A percentile compares a stretch with the other conserved stretches of the same genome.
phyloP scores from a whole-genome alignment of 202 grass and related monocot species.

The Bolboschoenoplectus hybrid region DNA sequence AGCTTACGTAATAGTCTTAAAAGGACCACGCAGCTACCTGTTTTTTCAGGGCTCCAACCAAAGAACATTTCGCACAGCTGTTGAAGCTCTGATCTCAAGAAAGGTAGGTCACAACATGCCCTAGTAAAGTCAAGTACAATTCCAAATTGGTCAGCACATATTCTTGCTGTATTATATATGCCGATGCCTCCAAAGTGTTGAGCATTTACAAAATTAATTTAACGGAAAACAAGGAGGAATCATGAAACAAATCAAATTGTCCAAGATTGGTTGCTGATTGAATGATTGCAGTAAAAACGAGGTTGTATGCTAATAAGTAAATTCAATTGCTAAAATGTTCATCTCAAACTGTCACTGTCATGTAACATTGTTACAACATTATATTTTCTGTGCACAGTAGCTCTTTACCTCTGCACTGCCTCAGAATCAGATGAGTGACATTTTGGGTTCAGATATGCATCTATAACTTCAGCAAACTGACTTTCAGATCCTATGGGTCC shows the following conservation, averaged over 20 bases:
- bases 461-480: constrained; percentile 62
- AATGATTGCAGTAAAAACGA: constrained; percentile 13
- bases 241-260: not conserved
- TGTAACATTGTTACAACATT: not conserved
- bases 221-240: not conserved
- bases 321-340: not conserved
- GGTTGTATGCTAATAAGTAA: not conserved
- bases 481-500: constrained; percentile 43
- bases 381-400: constrained; percentile 26
- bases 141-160: constrained; percentile 18
- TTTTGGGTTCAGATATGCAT: constrained; percentile 91
- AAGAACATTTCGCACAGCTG: constrained; percentile 72
- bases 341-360: not conserved
- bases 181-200: not conserved
- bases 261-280: not conserved
- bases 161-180: not conserved
- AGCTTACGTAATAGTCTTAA: not conserved
- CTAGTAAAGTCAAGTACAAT: constrained; percentile 47
- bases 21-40: constrained; percentile 52
- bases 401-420: constrained; percentile 64
- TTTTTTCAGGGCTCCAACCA: constrained; percentile 79
- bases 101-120: constrained; percentile 56
- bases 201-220: constrained; percentile 16
- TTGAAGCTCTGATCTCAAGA: constrained; percentile 65
- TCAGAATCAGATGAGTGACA: constrained; percentile 84